Percentiles rank a stretch among this genome's conserved stretches.
Conservation (phyloP, 768 basidiomycete genomes). For the Amanita molliuscula region DNA sequence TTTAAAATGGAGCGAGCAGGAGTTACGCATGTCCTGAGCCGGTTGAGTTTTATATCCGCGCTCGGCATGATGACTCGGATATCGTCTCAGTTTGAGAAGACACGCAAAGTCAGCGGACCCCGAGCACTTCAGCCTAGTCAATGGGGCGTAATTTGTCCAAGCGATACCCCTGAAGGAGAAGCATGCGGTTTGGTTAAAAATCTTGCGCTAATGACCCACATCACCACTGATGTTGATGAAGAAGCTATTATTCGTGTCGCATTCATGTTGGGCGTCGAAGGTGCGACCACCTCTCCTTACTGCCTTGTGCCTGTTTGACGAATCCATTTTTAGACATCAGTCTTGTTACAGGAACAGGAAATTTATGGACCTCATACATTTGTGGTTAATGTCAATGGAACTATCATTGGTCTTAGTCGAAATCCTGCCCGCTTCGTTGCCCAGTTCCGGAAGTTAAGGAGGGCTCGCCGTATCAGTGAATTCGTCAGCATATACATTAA, state of each 20-base stretch:
- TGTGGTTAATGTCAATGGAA: conserved; percentile 95
- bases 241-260: conserved; percentile 83
- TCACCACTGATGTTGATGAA: conserved; percentile 97
- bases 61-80: conserved; percentile 99
- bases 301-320: neutral
- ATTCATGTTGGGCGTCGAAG: conserved; percentile 96
- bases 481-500: conserved; percentile 97
- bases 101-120: conserved; percentile 95
- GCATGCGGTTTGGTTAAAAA: conserved; percentile 99
- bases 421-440: conserved; percentile 77
- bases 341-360: conserved; percentile 88
- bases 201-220: conserved; percentile 97
- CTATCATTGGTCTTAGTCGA: conserved; percentile 87
- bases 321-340: conserved; percentile 60
- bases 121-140: conserved; percentile 95
- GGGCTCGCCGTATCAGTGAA: conserved; percentile 87
- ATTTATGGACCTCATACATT: conserved; percentile 91
- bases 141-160: conserved; percentile 98
- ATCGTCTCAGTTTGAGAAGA: conserved; percentile 98
- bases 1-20: conserved; percentile 99
- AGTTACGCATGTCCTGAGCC: conserved; percentile 93
- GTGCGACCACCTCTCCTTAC: conserved; percentile 23
- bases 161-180: conserved; percentile 99
- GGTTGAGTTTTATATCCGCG: conserved; percentile 93
- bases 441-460: conserved; percentile 86